Evolutionary conservation across 352 stramenopile species (phyloP).

Genomic region (Saprolegnia parasitica): DNA sequence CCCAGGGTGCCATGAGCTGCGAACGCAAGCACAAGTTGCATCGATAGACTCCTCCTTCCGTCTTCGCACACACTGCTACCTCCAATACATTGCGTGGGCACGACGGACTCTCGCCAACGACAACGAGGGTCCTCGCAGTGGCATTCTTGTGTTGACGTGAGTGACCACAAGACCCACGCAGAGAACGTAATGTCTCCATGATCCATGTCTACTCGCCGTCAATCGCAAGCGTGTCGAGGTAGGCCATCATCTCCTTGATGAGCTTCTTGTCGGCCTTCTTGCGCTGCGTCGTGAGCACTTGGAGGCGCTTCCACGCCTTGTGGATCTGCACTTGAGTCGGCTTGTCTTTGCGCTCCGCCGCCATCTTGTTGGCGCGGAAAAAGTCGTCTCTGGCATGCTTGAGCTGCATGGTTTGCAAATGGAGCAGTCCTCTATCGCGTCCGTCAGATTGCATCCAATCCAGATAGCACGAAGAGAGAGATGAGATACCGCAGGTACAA

Average conservation of each 20-base stretch:
- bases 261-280: conserved; percentile 79
- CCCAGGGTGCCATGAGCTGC: too few relatives aligned
- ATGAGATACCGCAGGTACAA: conserved; percentile 48
- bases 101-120: too few relatives aligned
- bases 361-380: conserved; percentile 51
- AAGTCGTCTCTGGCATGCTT: conserved; percentile 60
- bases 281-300: conserved; percentile 62
- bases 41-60: too few relatives aligned
- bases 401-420: conserved; percentile 60
- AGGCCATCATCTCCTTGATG: conserved; percentile 79
- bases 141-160: too few relatives aligned
- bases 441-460: too few relatives aligned
- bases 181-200: too few relatives aligned
- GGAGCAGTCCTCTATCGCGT: conserved; percentile 48
- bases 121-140: too few relatives aligned
- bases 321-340: conserved; percentile 43
- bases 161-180: too few relatives aligned
- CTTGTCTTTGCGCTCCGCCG: conserved; percentile 41
- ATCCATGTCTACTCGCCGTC: conserved; percentile 1
- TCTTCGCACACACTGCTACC: too few relatives aligned
- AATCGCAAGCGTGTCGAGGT: conserved; percentile 54
- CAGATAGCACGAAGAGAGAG: neutral
- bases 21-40: too few relatives aligned
- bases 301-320: conserved; percentile 65
- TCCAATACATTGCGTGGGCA: too few relatives aligned